These are phyloP conservation scores for Austropuccinia psidii DNA, from an alignment of 1,284 basidiomycete genomes.

Conservation along the genomic window DNA sequence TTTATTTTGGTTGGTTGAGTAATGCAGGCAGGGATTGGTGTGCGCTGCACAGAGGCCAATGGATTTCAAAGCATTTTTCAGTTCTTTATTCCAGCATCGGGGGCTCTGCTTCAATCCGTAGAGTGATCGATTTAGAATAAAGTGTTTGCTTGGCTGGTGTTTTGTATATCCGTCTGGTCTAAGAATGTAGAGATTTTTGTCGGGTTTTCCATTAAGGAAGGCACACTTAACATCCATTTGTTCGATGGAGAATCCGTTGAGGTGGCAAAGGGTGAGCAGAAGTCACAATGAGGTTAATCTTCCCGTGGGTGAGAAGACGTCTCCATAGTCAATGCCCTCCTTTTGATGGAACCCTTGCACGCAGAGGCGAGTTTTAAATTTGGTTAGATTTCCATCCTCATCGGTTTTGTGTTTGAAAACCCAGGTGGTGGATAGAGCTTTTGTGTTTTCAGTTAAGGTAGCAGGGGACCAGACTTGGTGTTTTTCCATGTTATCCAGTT, in stretches of 20 bases:
- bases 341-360: not conserved
- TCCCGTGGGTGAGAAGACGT: slow-evolving; percentile 1
- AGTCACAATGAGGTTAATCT: not conserved
- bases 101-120: not conserved
- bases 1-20: not conserved
- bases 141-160: not conserved
- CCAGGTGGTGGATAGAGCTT: not conserved
- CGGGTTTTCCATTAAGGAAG: slow-evolving; percentile 3
- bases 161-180: not conserved
- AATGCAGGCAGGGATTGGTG: not conserved
- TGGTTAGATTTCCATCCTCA: not conserved
- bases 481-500: not conserved
- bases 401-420: slow-evolving; percentile 5
- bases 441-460: not conserved
- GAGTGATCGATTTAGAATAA: not conserved
- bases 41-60: not conserved
- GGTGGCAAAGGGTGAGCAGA: not conserved
- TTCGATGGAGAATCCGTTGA: not conserved
- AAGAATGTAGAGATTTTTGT: not conserved
- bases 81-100: not conserved
- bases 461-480: not conserved
- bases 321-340: slow-evolving; percentile 2
- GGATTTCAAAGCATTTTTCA: not conserved
- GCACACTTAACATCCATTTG: not conserved
- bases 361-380: slow-evolving; percentile 7